Evolutionary conservation across 768 basidiomycete species (phyloP), one percentile per base, ranked within the genome.

Genomic region (Mycena pura): DNA sequence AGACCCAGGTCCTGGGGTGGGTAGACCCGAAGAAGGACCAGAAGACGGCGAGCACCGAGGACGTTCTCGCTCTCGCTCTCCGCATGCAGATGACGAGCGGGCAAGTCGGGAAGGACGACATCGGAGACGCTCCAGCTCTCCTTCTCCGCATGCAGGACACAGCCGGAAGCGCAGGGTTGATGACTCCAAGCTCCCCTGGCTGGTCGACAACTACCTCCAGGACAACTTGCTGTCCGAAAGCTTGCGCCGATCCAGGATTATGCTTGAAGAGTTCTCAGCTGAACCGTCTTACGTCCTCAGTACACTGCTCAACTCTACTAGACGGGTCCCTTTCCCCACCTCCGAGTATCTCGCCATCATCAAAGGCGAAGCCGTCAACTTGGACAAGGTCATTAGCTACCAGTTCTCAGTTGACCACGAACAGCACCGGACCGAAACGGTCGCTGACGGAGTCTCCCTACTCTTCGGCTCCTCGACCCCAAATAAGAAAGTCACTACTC

Each of bases 331-430:
- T 25, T 71, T 74, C 61, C 72, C 71, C 1, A 49, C 63, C 9
- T 46, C 61, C 8, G 67, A 70, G 25, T 75, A 70, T 72, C 19
- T 40, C 7, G 58, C 69, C 22, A 63, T 74, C 46, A 21, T 74
- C 43, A 17, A 48, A 11, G 66, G 69, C 11, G 21, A 36, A 3
- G 46, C 62, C 24, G 64, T 75, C 60, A 60, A 75, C 62, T 67
- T 76, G 53, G 67, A 75, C 62, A 50, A 52, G 2, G 68, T 76
- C 25, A 46, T 70, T 53, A 13, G 21, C 5, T 43, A 31, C 21
- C 36, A 43, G 4, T 60, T 45, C 8, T 6, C 50, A 3, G 38
- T 52, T 5, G n/a, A 36, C 15, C 50, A 52, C 15, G 50, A 52
- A 13, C n/a, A 14, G 3, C 24, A 41, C 11, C 50, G 21, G 11